Base-by-base conservation (phyloP, 2,329 filamentous ascomycete genomes). In the Trematosphaeria pertusa region DNA sequence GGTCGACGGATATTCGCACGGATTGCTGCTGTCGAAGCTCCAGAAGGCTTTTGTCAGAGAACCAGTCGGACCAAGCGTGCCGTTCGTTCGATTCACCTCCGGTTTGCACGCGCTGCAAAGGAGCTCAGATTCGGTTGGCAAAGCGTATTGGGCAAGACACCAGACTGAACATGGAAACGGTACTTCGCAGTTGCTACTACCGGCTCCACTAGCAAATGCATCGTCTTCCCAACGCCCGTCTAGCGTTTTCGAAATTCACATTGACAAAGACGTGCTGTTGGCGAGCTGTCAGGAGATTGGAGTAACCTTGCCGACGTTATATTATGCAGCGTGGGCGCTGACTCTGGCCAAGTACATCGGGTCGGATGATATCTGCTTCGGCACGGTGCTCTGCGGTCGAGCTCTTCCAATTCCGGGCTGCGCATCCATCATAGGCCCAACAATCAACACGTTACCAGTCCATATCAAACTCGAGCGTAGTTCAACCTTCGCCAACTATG, bases 321-420 rank as follows among this genome's bases (percentile, higher is more conserved):
- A 65, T 22, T 55, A 68, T 35, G 68, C 68, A 3, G 73, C 71
- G 1, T 77, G 74, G 74, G 70, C 61, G 0, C 24, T 76, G 2
- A 42, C 57, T 5, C 39, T 76, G 2, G 56, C 59, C 0, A 39
- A 38, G 11, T 74, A 69, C 36, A 55, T 56, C 5, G 64, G 66
- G 35, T 65, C 67, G 0, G 55, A 70, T 22, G 43, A 52, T 12
- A 58, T 76, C 6, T 53, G 57, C 2, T 70, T 74, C 47, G 74
- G 74, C 1, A 48, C 55, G 6, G 65, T 71, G 1, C 38, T 76
- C 2, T 67, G 64, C 0, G 72, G 73, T 7, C 65, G 74, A 5
- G 65, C 55, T 21, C 43, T 73, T 3, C 67, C 69, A 1, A 26
- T 75, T 1, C 11, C 41, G 2, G 65, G 65, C 4, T 52, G 61